These are phyloP conservation scores for Gossypium gossypioides DNA, from an alignment of 441 rosid species.

Conservation along the genomic window DNA sequence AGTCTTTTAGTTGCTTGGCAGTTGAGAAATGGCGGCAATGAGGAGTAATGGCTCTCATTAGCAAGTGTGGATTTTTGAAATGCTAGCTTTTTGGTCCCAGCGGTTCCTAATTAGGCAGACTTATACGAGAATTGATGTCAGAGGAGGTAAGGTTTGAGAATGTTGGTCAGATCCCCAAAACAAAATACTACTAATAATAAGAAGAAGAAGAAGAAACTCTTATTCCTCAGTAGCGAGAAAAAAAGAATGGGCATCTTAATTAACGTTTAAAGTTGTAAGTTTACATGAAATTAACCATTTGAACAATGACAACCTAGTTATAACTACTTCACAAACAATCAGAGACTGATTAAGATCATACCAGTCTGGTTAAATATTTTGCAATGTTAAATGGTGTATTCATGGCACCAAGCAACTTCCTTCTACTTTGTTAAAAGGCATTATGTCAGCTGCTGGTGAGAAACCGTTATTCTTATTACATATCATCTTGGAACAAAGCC, in stretches of 20 bases:
- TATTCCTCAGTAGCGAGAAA: background rate
- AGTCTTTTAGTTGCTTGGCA: slow-evolving; percentile 12
- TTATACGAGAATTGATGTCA: background rate
- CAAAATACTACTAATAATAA: background rate
- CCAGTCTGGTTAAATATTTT: background rate
- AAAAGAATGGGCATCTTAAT: background rate
- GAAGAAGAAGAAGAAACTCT: background rate
- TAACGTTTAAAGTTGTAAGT: background rate
- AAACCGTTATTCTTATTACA: slow-evolving; percentile 1
- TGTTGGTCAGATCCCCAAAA: too few species aligned
- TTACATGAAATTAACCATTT: background rate
- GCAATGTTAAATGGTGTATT: background rate
- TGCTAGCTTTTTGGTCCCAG: background rate
- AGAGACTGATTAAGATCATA: slow-evolving; percentile 1
- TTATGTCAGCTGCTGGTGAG: background rate
- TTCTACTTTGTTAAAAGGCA: background rate
- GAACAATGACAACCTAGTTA: background rate
- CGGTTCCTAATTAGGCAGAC: too few species aligned
- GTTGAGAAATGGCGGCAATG: slow-evolving; percentile 23
- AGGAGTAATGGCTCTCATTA: slow-evolving; percentile 28
- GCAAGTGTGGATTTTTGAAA: background rate
- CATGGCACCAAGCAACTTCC: background rate
- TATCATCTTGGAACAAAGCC: slow-evolving; percentile 62
- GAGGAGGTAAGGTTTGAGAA: too few species aligned
- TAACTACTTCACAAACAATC: slow-evolving; percentile 7